Conservation (phyloP, 2,329 filamentous ascomycete species). For the Davidsoniella eucalypti region DNA sequence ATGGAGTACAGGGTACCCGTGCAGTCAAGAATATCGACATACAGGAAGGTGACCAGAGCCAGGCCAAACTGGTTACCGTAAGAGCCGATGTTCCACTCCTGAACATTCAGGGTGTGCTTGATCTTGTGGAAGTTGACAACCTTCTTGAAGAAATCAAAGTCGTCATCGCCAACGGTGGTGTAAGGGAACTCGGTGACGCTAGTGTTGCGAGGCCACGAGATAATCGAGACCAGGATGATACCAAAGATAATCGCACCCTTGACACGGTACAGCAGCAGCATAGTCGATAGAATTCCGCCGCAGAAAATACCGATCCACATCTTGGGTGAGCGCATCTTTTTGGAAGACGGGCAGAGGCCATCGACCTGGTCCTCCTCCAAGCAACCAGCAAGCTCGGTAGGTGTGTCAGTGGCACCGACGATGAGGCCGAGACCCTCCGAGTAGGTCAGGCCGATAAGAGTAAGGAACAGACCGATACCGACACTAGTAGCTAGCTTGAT, state of each 20-base stretch:
- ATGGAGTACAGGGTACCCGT: slow-evolving; percentile 69
- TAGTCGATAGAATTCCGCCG: slow-evolving; percentile 61
- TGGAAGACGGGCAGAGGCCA: slow-evolving; percentile 39
- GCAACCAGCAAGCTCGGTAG: slow-evolving; percentile 62
- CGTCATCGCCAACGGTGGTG: slow-evolving; percentile 47
- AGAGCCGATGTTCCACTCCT: slow-evolving; percentile 53
- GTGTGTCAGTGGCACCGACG: slow-evolving; percentile 49
- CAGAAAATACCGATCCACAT: slow-evolving; percentile 86
- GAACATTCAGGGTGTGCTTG: slow-evolving; percentile 47
- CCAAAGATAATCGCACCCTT: slow-evolving; percentile 76
- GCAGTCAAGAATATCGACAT: slow-evolving; percentile 65
- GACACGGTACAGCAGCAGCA: slow-evolving; percentile 72
- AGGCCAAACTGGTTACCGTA: slow-evolving; percentile 65
- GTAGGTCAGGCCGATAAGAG: slow-evolving; percentile 61
- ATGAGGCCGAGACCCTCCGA: slow-evolving; percentile 68
- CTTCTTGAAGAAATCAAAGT: slow-evolving; percentile 76
- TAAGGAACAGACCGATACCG: slow-evolving; percentile 71
- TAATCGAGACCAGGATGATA: slow-evolving; percentile 69
- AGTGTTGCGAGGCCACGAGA: slow-evolving; percentile 71
- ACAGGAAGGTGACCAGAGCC: slow-evolving; percentile 63
- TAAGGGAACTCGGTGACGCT: slow-evolving; percentile 69
- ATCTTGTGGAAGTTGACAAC: slow-evolving; percentile 77
- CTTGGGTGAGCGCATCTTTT: slow-evolving; percentile 68
- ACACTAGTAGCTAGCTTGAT: slow-evolving; percentile 80
- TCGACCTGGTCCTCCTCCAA: slow-evolving; percentile 20